Evolutionary conservation across 2,329 filamentous ascomycete genomes (phyloP).

Genomic region (Cryphonectria parasitica): DNA sequence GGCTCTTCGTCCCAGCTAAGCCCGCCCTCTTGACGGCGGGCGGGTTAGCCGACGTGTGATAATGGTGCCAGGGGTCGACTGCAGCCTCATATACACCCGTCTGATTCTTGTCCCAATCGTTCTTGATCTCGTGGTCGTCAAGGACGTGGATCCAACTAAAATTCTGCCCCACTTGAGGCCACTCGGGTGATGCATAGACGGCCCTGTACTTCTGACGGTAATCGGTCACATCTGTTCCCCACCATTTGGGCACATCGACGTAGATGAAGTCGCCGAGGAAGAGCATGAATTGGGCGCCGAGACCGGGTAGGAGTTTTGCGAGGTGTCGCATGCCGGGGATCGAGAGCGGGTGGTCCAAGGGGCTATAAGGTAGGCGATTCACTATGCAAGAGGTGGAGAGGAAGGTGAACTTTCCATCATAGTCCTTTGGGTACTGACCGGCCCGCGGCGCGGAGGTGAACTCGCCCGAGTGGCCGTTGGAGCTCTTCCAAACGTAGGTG

Average conservation of each 20-base stretch:
- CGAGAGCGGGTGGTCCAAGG: constrained; percentile 78
- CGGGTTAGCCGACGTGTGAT: constrained; percentile 85
- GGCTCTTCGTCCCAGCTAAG: constrained; percentile 41
- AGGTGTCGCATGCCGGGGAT: constrained; percentile 82
- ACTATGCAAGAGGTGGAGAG: constrained; percentile 93
- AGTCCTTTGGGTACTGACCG: constrained; percentile 63
- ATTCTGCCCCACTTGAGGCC: constrained; percentile 73
- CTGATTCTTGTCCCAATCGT: constrained; percentile 86
- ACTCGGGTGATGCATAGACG: constrained; percentile 94
- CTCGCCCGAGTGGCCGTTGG: constrained; percentile 82
- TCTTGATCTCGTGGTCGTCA: constrained; percentile 94
- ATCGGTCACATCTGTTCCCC: constrained; percentile 71
- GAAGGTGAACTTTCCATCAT: constrained; percentile 80
- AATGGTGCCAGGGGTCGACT: constrained; percentile 82
- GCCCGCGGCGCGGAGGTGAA: constrained; percentile 77
- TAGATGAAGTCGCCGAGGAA: constrained; percentile 90
- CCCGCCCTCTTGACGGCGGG: constrained; percentile 62
- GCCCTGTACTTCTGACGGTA: constrained; percentile 93
- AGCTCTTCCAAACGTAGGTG: constrained; percentile 81
- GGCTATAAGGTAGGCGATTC: constrained; percentile 85
- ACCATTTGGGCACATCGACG: constrained; percentile 81
- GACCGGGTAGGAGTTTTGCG: constrained; percentile 69
- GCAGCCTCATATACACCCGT: constrained; percentile 81
- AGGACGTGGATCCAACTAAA: constrained; percentile 98
- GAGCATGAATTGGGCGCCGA: constrained; percentile 80